These are phyloP conservation scores for Chalciporus sp. DNA, from an alignment of 1,284 basidiomycete genomes.

Conservation along the genomic window DNA sequence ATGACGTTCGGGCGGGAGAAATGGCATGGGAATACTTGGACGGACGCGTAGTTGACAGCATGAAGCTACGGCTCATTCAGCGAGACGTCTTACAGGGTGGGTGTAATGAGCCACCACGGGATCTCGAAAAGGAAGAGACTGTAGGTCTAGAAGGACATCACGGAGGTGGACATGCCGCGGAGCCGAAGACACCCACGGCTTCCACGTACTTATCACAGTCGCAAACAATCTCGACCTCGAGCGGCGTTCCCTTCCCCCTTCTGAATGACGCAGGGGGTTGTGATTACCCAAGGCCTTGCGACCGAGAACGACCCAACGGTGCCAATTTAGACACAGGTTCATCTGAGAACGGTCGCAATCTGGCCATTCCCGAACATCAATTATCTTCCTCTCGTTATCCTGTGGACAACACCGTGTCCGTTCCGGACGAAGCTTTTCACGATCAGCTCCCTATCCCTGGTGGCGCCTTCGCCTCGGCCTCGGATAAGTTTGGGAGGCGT, in stretches of 20 bases:
- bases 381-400: slow-evolving; percentile 19
- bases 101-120: slow-evolving; percentile 21
- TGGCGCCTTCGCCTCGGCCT: slow-evolving; percentile 3
- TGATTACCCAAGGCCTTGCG: slow-evolving; percentile 24
- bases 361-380: slow-evolving; percentile 24
- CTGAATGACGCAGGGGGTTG: slow-evolving; percentile 30
- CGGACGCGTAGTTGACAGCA: slow-evolving; percentile 44
- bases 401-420: slow-evolving; percentile 20
- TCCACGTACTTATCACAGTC: slow-evolving; percentile 39
- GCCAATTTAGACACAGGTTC: slow-evolving; percentile 12
- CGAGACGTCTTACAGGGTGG: slow-evolving; percentile 24
- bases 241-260: slow-evolving; percentile 34
- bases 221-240: slow-evolving; percentile 26
- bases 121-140: slow-evolving; percentile 35
- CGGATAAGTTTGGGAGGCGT: slow-evolving; percentile 35
- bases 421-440: slow-evolving; percentile 16
- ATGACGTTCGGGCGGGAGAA: slow-evolving; percentile 57
- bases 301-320: slow-evolving; percentile 25
- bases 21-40: slow-evolving; percentile 46
- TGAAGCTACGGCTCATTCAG: slow-evolving; percentile 39
- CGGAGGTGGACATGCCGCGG: slow-evolving; percentile 36
- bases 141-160: slow-evolving; percentile 30
- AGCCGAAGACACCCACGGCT: slow-evolving; percentile 40
- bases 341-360: slow-evolving; percentile 12
- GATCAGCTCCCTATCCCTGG: slow-evolving; percentile 18